Evolutionary conservation across 495 filamentous ascomycete species (phyloP), one percentile per base, ranked within the genome.

Genomic region (Penicillium cataractarum): DNA sequence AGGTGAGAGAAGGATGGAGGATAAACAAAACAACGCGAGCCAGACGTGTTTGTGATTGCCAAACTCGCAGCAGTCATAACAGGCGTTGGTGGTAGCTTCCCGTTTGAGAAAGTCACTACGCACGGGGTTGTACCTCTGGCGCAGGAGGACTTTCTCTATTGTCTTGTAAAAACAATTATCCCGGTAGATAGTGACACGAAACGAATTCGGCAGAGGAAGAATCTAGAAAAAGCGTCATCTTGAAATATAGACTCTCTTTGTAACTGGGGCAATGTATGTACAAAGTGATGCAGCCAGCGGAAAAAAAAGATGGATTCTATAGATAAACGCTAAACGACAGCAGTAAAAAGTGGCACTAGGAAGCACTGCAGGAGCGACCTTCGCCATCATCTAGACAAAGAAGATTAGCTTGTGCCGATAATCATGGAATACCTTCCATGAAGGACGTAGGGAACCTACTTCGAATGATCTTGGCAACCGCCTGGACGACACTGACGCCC

Each of bases 401-500:
- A 33, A 32, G 32, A n/a, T 54, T 17, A 54, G 51, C 17, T 54
- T 29, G 15, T n/a, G 12, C 26, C 29, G 29, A 37, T 13, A 22
- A 22, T 19, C 3, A 17, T 22, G 9, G n/a, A 54, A 54, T 22
- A 17, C 8, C 21, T 22, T 49, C 3, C 26, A 29, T 32, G 27
- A 15, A 32, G 37, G 17, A 33, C 21, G 10, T 12, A 24, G 29
- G n/a, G 31, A 2, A 72, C 79, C 37, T 75, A 83, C 80, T 78
- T 22, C 65, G 69, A 49, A 84, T 82, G 52, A 92, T 87, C 73
- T 92, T 92, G 12, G 76, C 78, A 48, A 89, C 73, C 0, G 90
- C 89, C 79, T 93, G 87, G 32, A 93, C 62, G 39, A 96, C 74
- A 73, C 90, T 95, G 49, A 96, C 92, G 6, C 69, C 83, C 92